A percentile compares a stretch with the other conserved stretches of the same genome.
Evolutionary conservation across 2,329 filamentous ascomycete genomes (phyloP).

Genomic region (Conoideocrella luteorostrata): DNA sequence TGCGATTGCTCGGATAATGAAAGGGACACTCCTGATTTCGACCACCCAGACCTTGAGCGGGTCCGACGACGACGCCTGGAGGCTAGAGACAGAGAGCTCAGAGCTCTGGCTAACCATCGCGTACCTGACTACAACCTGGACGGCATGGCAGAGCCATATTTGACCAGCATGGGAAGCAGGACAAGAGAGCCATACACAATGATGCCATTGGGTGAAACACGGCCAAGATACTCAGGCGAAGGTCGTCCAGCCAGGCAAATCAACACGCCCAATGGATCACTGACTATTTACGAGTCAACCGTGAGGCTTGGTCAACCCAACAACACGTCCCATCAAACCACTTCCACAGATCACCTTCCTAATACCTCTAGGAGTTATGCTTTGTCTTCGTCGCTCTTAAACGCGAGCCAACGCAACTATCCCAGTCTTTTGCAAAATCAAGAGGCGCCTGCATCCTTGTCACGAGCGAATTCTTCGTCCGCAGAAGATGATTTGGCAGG

Average conservation of each 20-base stretch:
- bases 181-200: background rate
- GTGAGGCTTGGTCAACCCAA: background rate
- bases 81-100: background rate
- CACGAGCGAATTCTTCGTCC: slow-evolving; percentile 7
- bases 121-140: slow-evolving; percentile 15
- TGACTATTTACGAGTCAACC: slow-evolving; percentile 8
- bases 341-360: background rate
- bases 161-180: background rate
- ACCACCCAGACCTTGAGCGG: slow-evolving; percentile 17
- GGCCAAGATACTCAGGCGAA: background rate
- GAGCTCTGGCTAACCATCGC: slow-evolving; percentile 2
- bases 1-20: slow-evolving; percentile 52
- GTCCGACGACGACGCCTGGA: slow-evolving; percentile 11
- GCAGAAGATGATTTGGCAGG: slow-evolving; percentile 43
- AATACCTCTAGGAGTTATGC: background rate
- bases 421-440: background rate
- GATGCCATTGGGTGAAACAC: background rate
- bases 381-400: no score
- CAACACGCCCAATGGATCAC: slow-evolving; percentile 1
- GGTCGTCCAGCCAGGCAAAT: slow-evolving; percentile 3
- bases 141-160: slow-evolving; percentile 9
- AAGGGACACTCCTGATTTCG: slow-evolving; percentile 43
- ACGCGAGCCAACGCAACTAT: background rate
- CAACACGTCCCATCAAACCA: background rate
- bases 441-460: background rate